Evolutionary conservation across 305 asterid species (phyloP), one percentile per base, ranked within the genome.

Genomic region (Caryopteris hybrid): DNA sequence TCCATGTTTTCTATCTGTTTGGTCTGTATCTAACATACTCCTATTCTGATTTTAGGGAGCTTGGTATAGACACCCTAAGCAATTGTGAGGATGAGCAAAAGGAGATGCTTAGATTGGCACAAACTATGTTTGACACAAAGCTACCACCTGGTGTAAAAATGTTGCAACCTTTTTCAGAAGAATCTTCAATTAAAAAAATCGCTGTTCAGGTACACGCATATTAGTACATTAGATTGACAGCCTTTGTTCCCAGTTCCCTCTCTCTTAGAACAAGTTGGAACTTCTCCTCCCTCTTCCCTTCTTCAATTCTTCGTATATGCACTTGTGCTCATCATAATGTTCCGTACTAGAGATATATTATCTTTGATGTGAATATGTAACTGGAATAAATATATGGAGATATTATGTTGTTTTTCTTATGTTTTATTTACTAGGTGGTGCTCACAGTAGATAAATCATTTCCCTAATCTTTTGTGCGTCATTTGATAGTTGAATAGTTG

Each of bases 81-180:
- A 85, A 78, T 48, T 87, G 95, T 48, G 73, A 81, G 79, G 77
- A 88, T 75, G 97, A 88, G 80, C 90, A 83, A 74, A 73, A 79
- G 31, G 97, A 95, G 80, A 12, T 95, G 91, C 78, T 91, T 72
- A 86, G 54, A 72, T 79, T 95, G 80, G 97, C 99, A 16, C 85
- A 86, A 45, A 83, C 95, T 50, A 88, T 95, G 98, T 95, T 95
- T 45, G 99, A 95, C 65, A 95, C 99, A 29, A 90, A 89, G 85
- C 85, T 95, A 53, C 98, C 99, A 21, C 96, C 98, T 68, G 98
- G 98, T 1, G 95, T 89, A 22, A 88, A 74, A 2, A 86, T 89
- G 92, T 68, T 95, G 86, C 99, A 95, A 72, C 99, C 98, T 54
- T 95, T 95, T 70, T 66, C 97, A 6, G 99, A 89, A 12, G 99